Evolutionary conservation across 768 basidiomycete genomes (phyloP).

Genomic region (Lentinula sp.): DNA sequence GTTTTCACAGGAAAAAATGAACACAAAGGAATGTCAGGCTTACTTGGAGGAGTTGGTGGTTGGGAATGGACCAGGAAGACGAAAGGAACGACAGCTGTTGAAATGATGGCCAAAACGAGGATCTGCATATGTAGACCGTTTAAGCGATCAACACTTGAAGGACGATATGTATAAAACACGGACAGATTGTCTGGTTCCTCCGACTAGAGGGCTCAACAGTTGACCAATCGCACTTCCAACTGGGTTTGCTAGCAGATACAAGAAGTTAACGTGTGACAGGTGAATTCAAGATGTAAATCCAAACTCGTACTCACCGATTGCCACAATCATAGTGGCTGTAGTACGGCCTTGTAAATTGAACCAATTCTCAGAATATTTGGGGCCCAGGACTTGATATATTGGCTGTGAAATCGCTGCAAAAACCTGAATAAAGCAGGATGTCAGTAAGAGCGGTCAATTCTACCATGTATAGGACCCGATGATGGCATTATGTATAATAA

Average conservation of each 20-base stretch:
- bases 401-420: slow-evolving; percentile 64
- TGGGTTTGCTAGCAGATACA: slow-evolving; percentile 52
- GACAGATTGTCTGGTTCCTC: slow-evolving; percentile 52
- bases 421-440: slow-evolving; percentile 29
- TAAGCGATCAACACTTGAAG: background rate
- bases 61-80: slow-evolving; percentile 51
- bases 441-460: background rate
- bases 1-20: background rate
- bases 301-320: slow-evolving; percentile 31
- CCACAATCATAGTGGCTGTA: slow-evolving; percentile 63
- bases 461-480: no score
- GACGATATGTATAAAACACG: slow-evolving; percentile 13
- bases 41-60: slow-evolving; percentile 80
- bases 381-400: slow-evolving; percentile 70
- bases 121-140: slow-evolving; percentile 34
- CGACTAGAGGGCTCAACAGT: slow-evolving; percentile 60
- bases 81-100: slow-evolving; percentile 53
- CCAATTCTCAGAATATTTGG: slow-evolving; percentile 81
- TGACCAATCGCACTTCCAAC: slow-evolving; percentile 71
- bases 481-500: background rate
- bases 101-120: slow-evolving; percentile 64
- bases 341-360: slow-evolving; percentile 72
- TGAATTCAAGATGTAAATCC: background rate
- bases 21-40: slow-evolving; percentile 9
- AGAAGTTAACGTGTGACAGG: background rate